Evolutionary conservation across 1,284 basidiomycete genomes (phyloP), one percentile per base, ranked within the genome.

Genomic region (Microbotryomycetes sp.): DNA sequence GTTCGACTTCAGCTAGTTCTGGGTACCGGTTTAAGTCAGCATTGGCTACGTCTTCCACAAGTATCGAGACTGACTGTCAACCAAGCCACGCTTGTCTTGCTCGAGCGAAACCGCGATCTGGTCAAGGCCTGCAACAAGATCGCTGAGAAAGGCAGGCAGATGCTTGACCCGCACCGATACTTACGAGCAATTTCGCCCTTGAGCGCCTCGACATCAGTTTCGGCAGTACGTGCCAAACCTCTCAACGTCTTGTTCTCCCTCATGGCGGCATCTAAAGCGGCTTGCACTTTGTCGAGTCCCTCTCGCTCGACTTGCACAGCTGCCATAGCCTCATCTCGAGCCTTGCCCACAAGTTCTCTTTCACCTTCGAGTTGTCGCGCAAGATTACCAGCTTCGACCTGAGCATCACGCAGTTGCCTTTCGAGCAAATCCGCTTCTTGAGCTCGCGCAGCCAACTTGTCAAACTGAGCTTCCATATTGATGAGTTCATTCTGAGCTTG

Each of bases 191-290:
- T 41, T 41, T 41, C 35, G 18, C 35, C 18, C 35, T 41, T 41
- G 18, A 52, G 50, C 27, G n/a, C 50, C 2, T 52, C 29, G 24
- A 52, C 29, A 24, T 52, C 29, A 0, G n/a, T 29, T 27, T 52
- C 50, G 18, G 50, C 50, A 7, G 50, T 52, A 9, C 50, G 23
- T n/a, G 24, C 50, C 16, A 67, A 52, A n/a, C 51, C 46, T 4
- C 62, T 48, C 11, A 67, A 54, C 0, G 63, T 65, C 48, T 67
- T 60, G 23, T 60, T 65, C 63, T 67, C 66, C 41, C 49, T 50
- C 15, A 46, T 23, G 6, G 65, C 26, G 2, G 56, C 21, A 9
- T 67, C 62, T 0, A 29, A 52, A 16, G 62, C 49, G 9, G 56
- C 23, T 31, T 55, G 11, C 5, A 55, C 61, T 50, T 58, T 62